Evolutionary conservation across 1,284 basidiomycete genomes (phyloP), one percentile per base, ranked within the genome.

Genomic region (Cryptococcus wingfieldii): DNA sequence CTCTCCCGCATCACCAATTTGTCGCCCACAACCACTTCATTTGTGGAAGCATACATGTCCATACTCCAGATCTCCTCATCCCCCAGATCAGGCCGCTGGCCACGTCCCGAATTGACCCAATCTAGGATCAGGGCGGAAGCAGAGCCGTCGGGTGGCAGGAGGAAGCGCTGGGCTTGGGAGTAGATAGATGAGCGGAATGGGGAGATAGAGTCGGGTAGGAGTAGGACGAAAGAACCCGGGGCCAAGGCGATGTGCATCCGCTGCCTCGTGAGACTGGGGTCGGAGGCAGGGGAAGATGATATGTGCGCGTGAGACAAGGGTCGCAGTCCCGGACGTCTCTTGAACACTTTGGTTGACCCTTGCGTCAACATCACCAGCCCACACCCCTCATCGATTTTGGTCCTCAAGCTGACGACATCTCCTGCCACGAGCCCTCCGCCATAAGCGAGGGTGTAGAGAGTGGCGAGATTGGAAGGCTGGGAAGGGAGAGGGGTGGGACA

Each of bases 281-380:
- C 50, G 19, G 31, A 55, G 39, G 37, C 12, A 34, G 19, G 38
- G 8, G 50, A 34, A 7, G n/a, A 44, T 31, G 25, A 16, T 27
- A 43, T 44, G 28, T 5, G 38, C 48, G 47, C 46, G 47, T 65
- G 65, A 1, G 66, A 71, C 25, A 60, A 52, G 4, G 67, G 70
- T 51, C 70, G 67, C 58, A 78, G 78, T 53, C 80, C 83, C 9
- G 80, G 75, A 28, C 90, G 83, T 18, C 80, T 79, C 72, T 90
- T 91, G 80, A 94, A 96, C 25, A 96, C 88, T 73, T 97, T 96
- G 13, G 93, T 96, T 19, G 86, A 89, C n/a, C 91, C 91, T 86
- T 94, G 71, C 13, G 66, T 75, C 16, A 74, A 61, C 42, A 75
- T 57, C 9, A 71, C 61, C 23, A 76, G 61, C 19, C 64, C 64